These are phyloP conservation scores for Mrakia gelida DNA, from an alignment of 768 basidiomycete genomes.

Conservation along the genomic window DNA sequence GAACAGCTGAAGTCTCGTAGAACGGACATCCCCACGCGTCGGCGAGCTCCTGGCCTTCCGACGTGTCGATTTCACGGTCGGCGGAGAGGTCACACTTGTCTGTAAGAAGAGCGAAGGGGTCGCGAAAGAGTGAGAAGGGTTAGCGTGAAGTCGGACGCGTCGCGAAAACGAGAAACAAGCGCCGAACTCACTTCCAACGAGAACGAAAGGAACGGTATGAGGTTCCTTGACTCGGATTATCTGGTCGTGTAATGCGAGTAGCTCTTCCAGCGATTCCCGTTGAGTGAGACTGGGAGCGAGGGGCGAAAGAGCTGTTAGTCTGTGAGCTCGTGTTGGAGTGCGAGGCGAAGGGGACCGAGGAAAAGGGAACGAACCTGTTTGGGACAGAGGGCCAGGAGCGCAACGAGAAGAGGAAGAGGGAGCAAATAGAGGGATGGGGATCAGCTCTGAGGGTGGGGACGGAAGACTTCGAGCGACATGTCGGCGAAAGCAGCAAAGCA, in stretches of 20 bases:
- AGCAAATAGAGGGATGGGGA: too few relatives aligned
- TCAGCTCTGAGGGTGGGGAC: too few relatives aligned
- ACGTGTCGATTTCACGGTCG: slow-evolving; percentile 19
- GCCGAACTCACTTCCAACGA: slow-evolving; percentile 24
- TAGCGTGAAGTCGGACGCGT: neutral
- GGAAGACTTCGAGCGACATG: neutral
- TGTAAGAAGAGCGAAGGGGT: neutral
- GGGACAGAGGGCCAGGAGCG: too few relatives aligned
- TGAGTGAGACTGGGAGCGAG: slow-evolving; percentile 10
- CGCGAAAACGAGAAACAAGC: too few relatives aligned
- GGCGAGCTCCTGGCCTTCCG: slow-evolving; percentile 14
- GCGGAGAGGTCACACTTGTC: slow-evolving; percentile 25
- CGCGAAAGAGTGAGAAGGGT: too few relatives aligned
- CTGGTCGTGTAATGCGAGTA: slow-evolving; percentile 15
- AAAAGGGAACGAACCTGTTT: neutral
- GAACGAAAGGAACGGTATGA: slow-evolving; percentile 6
- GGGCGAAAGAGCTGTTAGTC: neutral
- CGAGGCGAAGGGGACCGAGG: too few relatives aligned
- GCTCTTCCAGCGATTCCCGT: slow-evolving; percentile 13
- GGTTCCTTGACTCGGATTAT: slow-evolving; percentile 25
- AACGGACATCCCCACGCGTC: slow-evolving; percentile 17
- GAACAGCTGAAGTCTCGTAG: slow-evolving; percentile 13
- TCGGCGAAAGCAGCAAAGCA: neutral
- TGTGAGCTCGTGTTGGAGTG: too few relatives aligned
- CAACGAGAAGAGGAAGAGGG: too few relatives aligned